A percentile compares a stretch with the other conserved stretches of the same genome.
Evolutionary conservation across 148 eudicot genomes (phyloP).

Genomic region (Hydrangea macrophylla): DNA sequence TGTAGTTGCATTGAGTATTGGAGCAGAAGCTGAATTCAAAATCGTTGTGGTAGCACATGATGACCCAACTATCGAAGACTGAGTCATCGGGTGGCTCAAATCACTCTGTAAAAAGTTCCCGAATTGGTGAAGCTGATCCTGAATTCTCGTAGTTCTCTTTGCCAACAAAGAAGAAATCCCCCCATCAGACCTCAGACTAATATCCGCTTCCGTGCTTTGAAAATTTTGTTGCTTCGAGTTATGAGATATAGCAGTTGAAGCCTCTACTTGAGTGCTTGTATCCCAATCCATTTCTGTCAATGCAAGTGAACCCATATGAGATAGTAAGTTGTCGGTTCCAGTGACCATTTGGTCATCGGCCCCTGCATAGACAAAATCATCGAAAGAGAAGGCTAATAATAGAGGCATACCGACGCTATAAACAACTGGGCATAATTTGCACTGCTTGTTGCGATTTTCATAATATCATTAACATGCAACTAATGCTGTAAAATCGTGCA

Average conservation of each 20-base stretch:
- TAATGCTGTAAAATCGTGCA: no score
- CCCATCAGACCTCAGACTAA: constrained; percentile 41
- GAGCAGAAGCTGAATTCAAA: constrained; percentile 69
- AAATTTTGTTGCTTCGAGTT: constrained; percentile 36
- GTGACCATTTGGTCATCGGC: constrained; percentile 53
- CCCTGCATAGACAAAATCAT: constrained; percentile 53
- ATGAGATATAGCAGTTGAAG: constrained; percentile 30
- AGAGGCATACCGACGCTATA: not conserved
- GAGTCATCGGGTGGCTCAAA: constrained; percentile 63
- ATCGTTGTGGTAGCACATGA: constrained; percentile 82
- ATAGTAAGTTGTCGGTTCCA: constrained; percentile 53
- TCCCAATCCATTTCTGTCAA: constrained; percentile 89
- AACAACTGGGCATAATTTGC: constrained; percentile 3
- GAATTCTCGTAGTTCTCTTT: constrained; percentile 32
- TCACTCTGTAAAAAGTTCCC: constrained; percentile 65
- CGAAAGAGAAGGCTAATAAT: constrained; percentile 26
- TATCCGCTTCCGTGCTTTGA: constrained; percentile 35
- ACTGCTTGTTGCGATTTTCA: not conserved
- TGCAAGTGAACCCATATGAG: constrained; percentile 84
- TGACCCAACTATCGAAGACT: constrained; percentile 73
- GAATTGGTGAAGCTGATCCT: constrained; percentile 60
- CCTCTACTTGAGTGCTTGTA: constrained; percentile 45
- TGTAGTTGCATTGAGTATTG: constrained; percentile 61
- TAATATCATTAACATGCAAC: not conserved
- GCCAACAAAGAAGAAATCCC: constrained; percentile 32